Conservation (phyloP, 129 eudicot genomes). For the Solidago caesia region DNA sequence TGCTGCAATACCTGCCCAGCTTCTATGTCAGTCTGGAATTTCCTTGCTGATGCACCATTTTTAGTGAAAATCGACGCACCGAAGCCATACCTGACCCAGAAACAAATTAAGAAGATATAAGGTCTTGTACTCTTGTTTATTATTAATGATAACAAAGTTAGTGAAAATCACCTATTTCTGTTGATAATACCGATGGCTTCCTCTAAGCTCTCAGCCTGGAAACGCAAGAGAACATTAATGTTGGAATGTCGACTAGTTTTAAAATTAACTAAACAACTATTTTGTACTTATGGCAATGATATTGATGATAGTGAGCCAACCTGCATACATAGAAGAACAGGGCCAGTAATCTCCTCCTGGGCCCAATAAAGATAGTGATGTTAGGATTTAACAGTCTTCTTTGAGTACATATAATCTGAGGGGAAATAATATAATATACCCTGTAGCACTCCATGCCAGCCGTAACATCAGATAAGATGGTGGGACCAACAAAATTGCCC, state of each 20-base stretch:
- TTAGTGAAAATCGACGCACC: conserved; percentile 95
- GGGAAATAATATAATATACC: conserved; percentile 39
- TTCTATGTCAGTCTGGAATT: conserved; percentile 89
- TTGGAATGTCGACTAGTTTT: conserved; percentile 11
- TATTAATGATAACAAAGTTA: not conserved
- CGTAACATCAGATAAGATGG: conserved; percentile 68
- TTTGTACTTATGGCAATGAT: not conserved
- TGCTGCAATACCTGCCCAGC: conserved; percentile 76
- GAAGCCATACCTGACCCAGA: conserved; percentile 71
- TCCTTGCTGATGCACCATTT: conserved; percentile 93
- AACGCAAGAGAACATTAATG: conserved; percentile 10
- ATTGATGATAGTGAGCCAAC: conserved; percentile 34
- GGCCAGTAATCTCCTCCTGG: conserved; percentile 88
- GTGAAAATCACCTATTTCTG: conserved; percentile 63
- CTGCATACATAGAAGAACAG: conserved; percentile 87
- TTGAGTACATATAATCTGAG: not conserved
- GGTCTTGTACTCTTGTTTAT: not conserved
- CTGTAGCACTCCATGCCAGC: conserved; percentile 72
- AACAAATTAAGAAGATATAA: conserved; percentile 24
- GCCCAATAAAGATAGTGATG: conserved; percentile 18
- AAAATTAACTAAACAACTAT: conserved; percentile 17
- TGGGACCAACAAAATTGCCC: conserved; percentile 86
- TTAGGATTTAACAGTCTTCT: conserved; percentile 15
- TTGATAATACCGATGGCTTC: conserved; percentile 86
- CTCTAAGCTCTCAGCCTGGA: conserved; percentile 89